Evolutionary conservation across 768 basidiomycete species (phyloP), one percentile per base, ranked within the genome.

Genomic region (Amanita jacksonii): DNA sequence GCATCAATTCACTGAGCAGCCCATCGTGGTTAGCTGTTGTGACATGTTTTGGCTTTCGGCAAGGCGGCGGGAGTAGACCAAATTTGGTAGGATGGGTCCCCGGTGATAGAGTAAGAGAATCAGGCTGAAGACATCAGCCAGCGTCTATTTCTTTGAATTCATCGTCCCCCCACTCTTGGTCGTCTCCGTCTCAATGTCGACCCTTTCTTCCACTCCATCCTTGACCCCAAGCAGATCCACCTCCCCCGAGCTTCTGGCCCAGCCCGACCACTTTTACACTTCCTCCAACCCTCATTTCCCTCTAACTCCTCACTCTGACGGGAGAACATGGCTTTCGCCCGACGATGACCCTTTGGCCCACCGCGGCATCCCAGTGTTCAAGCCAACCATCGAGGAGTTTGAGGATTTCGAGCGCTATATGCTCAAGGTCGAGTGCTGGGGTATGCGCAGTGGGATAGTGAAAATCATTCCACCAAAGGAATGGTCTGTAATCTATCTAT

Each of bases 331-430:
- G 77, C 67, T 88, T 25, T 74, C 79, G 51, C 88, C 88, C n/a
- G 69, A 70, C 22, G 85, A 88, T 54, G 88, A 90, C 67, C 85
- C 79, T 19, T 57, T 79, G 22, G 86, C 87, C 0, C 76, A 81
- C 53, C 83, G 86, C 38, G 96, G 94, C 28, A 94, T 98, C 36
- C 96, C 94, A 4, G 91, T 99, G 8, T 99, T 99, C 73, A 85
- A 79, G 58, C 96, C 96, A 7, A 79, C 85, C 1, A 84, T 93
- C 78, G 81, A 83, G 40, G 90, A 98, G 54, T 96, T 96, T 54
- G 60, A 69, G 49, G 87, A 92, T 62, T 98, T 97, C 61, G 94
- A 99, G 56, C 81, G 58, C 8, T 98, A 89, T 60, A 83, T 96
- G 75, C 81, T 76, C 50, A 77, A 65, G 48, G 73, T 98, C 35